phyloP scores from a whole-genome alignment of 83 land plant species.

The Thuja plicata region DNA sequence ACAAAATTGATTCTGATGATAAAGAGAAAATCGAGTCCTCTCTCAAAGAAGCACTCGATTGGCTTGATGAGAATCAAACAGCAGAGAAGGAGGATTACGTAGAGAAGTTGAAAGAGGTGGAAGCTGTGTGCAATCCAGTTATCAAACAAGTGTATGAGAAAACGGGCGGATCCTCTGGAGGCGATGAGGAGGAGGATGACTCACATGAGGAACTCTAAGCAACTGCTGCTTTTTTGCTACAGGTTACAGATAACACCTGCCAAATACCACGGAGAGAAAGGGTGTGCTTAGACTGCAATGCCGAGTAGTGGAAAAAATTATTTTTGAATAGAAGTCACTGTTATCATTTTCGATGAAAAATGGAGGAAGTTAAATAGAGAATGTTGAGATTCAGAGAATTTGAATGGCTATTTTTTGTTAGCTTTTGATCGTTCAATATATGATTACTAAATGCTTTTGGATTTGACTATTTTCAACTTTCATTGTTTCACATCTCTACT shows the following conservation, averaged over 20 bases:
- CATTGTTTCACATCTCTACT: no score
- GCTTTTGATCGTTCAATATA: background rate
- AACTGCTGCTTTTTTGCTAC: background rate
- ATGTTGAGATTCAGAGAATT: background rate
- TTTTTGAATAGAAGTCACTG: background rate
- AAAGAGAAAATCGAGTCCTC: slow-evolving; percentile 69
- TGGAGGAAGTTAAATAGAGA: background rate
- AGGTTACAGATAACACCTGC: background rate
- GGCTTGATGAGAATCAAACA: slow-evolving; percentile 77
- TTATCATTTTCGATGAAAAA: background rate
- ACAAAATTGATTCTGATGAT: slow-evolving; percentile 64
- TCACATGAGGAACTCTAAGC: slow-evolving; percentile 55
- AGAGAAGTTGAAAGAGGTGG: slow-evolving; percentile 86
- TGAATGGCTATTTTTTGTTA: background rate
- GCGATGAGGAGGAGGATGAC: slow-evolving; percentile 53
- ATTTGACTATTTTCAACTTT: no score
- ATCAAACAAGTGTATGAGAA: slow-evolving; percentile 71
- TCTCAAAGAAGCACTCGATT: slow-evolving; percentile 71
- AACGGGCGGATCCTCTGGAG: slow-evolving; percentile 23
- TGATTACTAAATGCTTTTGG: no score
- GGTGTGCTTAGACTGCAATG: background rate
- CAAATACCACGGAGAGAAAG: background rate
- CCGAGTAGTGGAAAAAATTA: background rate
- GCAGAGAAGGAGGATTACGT: slow-evolving; percentile 84
- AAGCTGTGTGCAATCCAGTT: slow-evolving; percentile 78